These are phyloP conservation scores for Cryptosporidium sp. DNA, from an alignment of 169 alveolate genomes.

Conservation along the genomic window DNA sequence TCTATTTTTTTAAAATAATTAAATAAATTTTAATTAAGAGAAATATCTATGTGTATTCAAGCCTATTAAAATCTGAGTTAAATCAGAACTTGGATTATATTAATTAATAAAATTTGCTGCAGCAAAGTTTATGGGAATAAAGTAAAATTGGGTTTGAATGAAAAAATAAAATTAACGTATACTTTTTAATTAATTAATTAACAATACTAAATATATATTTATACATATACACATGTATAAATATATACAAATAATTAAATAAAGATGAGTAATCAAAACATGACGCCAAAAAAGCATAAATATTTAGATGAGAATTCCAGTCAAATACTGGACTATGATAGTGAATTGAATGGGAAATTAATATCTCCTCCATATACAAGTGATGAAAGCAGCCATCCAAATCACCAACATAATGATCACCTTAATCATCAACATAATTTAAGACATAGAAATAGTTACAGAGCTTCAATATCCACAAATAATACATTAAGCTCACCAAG, in stretches of 20 bases:
- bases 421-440: background rate
- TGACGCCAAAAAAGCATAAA: constrained; percentile 11
- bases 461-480: constrained; percentile 60
- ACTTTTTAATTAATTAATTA: background rate
- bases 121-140: background rate
- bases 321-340: constrained; percentile 5
- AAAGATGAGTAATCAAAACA: background rate
- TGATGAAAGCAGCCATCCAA: background rate
- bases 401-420: background rate
- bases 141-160: background rate
- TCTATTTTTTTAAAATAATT: too few species aligned
- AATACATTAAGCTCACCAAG: constrained; percentile 61
- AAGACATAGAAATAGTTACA: constrained; percentile 18
- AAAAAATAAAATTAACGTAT: background rate
- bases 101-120: background rate
- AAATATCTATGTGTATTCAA: background rate
- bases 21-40: background rate
- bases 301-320: background rate
- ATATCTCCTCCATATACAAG: constrained; percentile 54
- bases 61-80: background rate
- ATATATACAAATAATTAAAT: background rate
- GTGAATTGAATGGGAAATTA: constrained; percentile 10
- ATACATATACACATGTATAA: background rate
- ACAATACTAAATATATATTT: background rate
- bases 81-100: background rate